Base-by-base conservation (phyloP, 1,284 basidiomycete species). In the Coriolopsis trogii region DNA sequence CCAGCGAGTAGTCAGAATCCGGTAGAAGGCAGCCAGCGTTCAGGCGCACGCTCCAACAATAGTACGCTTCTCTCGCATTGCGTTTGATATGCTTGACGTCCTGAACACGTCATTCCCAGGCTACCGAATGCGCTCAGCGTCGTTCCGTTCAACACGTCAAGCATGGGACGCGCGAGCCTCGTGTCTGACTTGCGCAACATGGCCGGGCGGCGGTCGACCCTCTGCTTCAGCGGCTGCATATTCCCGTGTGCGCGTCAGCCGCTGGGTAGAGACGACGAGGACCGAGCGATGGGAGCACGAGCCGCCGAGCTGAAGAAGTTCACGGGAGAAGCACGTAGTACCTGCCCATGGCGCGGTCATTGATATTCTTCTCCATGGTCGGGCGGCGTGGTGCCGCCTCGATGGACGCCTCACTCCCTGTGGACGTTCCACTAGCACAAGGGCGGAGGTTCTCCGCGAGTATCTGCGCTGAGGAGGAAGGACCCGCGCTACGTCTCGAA, bases 141-240 rank as follows among this genome's bases (percentile, higher is more conserved):
- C 37, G 53, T 49, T 55, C 53, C 53, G 53, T 55, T 46, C 53
- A 44, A 47, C 49, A 51, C 37, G 48, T 55, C 49, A 50, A 46
- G 20, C 44, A 40, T 44, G 48, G 39, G 40, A 46, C 34, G 53
- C 30, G 53, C 28, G 47, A 46, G 43, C 48, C 40, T 37, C n/a
- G n/a, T n/a, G n/a, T n/a, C n/a, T n/a, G n/a, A n/a, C n/a, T n/a
- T n/a, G n/a, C n/a, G n/a, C n/a, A n/a, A n/a, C 53, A 46, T 34
- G 49, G 49, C n/a, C 5, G 20, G 16, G 12, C 24, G 30, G 30
- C 31, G 41, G n/a, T n/a, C n/a, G 41, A 34, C 30, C 25, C 23
- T 8, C 13, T 8, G 15, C 16, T 21, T 6, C 3, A 18, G 20
- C 5, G 29, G 24, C 12, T 33, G 29, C 13, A 28, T 21, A 18